Base-by-base conservation (phyloP, 1,284 basidiomycete genomes). In the Puccinia triticina region DNA sequence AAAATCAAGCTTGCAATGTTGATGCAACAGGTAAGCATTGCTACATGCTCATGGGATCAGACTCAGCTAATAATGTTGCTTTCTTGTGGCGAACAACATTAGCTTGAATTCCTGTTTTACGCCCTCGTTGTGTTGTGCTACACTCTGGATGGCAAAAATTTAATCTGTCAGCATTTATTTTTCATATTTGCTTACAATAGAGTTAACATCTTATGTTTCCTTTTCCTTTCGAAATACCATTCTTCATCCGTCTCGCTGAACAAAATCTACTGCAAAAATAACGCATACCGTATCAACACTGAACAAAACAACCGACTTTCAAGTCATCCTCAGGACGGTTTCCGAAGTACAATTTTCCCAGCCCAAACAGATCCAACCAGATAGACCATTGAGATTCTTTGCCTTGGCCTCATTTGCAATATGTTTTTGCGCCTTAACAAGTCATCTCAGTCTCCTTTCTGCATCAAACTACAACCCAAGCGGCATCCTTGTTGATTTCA, bases 321-420 rank as follows among this genome's bases (percentile, higher is more conserved):
- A 21, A 61, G 74, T 76, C 55, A 59, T 76, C 26, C 50, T 76
- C 40, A 32, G 74, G n/a, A 76, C 74, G 55, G 40, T 76, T 46
- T 76, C 74, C 32, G 50, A 76, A 53, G 55, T 76, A 16, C 74
- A 76, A 61, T 76, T 76, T 14, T 76, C 74, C 16, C 74, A 76
- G 16, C 74, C 74, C 7, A 76, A 76, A 76, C 74, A 76, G 16
- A 76, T 76, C 40, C 74, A 76, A 37, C 74, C 74, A 29, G 74
- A 76, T 29, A 53, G 74, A 76, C 57, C 74, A 10, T 61, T 76
- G 18, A 37, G 74, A 40, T 76, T 76, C 55, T 76, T 76, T 61
- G 57, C 74, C 14, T 21, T 76, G 18, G 53, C 57, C 34, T 76
- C 74, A 18, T 29, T 76, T 40, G 57, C 55, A 18, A 76, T 76